Conservation (phyloP, 352 stramenopile species). For the Pseudoperonospora humuli region DNA sequence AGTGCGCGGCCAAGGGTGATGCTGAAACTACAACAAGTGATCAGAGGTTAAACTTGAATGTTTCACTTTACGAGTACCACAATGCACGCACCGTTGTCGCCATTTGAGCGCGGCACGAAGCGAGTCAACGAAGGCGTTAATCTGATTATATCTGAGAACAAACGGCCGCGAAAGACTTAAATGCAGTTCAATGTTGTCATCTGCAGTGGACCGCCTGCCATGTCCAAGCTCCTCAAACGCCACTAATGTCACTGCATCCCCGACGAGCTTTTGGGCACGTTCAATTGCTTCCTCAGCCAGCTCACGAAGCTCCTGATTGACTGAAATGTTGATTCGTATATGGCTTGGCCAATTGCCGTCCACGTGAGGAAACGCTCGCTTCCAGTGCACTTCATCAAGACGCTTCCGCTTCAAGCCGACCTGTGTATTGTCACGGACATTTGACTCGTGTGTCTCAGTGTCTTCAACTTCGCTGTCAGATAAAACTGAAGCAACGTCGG, state of each 20-base stretch:
- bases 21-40: slow-evolving; percentile 29
- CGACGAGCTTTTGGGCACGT: slow-evolving; percentile 23
- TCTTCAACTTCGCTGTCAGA: slow-evolving; percentile 17
- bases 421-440: neutral
- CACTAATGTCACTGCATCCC: slow-evolving; percentile 24
- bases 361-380: slow-evolving; percentile 59
- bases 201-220: neutral
- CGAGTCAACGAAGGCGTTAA: slow-evolving; percentile 55
- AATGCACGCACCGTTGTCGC: slow-evolving; percentile 40
- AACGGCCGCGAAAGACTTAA: slow-evolving; percentile 77
- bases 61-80: neutral
- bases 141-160: slow-evolving; percentile 59
- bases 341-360: slow-evolving; percentile 81
- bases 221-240: slow-evolving; percentile 22
- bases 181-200: slow-evolving; percentile 26
- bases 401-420: slow-evolving; percentile 42
- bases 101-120: slow-evolving; percentile 64
- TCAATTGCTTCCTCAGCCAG: slow-evolving; percentile 25
- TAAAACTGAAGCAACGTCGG: slow-evolving; percentile 8
- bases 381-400: slow-evolving; percentile 32
- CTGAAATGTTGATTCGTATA: slow-evolving; percentile 40
- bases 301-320: slow-evolving; percentile 18
- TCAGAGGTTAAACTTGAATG: neutral
- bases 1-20: slow-evolving; percentile 30
- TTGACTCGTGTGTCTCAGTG: neutral